Base-by-base conservation (phyloP, 306 rosid genomes). In the Inga oerstediana region DNA sequence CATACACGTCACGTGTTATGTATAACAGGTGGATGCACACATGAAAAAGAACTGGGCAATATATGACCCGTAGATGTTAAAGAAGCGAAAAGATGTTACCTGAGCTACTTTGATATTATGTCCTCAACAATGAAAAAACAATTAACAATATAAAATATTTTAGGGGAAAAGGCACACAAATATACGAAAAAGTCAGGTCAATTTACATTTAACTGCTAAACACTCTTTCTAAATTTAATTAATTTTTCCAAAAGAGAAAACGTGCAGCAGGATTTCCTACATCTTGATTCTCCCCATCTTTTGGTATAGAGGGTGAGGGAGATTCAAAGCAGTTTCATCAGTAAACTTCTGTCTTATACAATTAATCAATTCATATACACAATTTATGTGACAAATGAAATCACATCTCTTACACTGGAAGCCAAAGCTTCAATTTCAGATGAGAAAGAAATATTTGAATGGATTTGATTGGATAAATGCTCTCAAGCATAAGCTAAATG, bases 391-490 rank as follows among this genome's bases (percentile, higher is more conserved):
- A 12, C 52, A 83, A 71, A 49, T 59, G 41, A 51, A 39, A 49
- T 34, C 59, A 44, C 22, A 72, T 75, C 37, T 83, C 74, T n/a
- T 68, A 9, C 44, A 69, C 7, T 20, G 45, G 82, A 15, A 59
- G 27, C 39, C 62, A 65, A 19, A 37, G 12, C 54, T 34, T 44
- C 24, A 45, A 72, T 45, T 66, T 49, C 15, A 49, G 4, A 74
- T 13, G 62, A 19, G 46, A 82, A 76, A 72, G 51, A 58, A 45
- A 27, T 44, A 24, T 79, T 72, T 41, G 54, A 79, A 69, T 76
- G 41, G 45, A 72, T 61, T 70, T 72, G n/a, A 69, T 66, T 71
- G 69, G 78, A 35, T 74, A 85, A 49, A 67, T 72, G 87, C 72
- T 56, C 16, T 51, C 52, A 75, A 43, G 69, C 41, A 81, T 71